These are phyloP conservation scores for Phytophthora vignae DNA, from an alignment of 352 stramenopile genomes.

Conservation along the genomic window DNA sequence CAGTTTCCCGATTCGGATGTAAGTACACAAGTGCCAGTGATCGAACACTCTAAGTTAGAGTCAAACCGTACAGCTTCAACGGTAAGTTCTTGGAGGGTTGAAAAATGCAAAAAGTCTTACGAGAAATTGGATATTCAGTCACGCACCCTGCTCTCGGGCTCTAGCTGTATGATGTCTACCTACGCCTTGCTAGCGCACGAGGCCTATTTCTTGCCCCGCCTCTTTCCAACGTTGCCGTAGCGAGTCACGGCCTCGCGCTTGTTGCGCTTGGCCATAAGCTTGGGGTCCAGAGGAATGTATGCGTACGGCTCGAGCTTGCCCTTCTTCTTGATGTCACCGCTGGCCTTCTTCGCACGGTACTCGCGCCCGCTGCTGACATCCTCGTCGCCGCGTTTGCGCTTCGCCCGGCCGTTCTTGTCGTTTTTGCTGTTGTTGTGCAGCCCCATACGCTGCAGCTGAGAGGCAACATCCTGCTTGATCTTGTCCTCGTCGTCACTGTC, in stretches of 20 bases:
- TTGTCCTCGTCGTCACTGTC: slow-evolving; percentile 80
- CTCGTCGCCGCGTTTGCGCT: slow-evolving; percentile 75
- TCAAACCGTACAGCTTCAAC: no score
- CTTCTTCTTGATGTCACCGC: slow-evolving; percentile 97
- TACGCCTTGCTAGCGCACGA: slow-evolving; percentile 28
- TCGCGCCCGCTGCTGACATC: slow-evolving; percentile 78
- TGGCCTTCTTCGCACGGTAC: slow-evolving; percentile 96
- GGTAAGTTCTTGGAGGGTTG: background rate
- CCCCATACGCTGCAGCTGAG: slow-evolving; percentile 85
- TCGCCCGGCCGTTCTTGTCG: slow-evolving; percentile 35
- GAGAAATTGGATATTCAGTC: slow-evolving; percentile 40
- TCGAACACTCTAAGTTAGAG: no score
- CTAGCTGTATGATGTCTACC: slow-evolving; percentile 41
- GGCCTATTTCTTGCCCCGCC: slow-evolving; percentile 57
- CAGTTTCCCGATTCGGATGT: no score
- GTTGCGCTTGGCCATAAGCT: slow-evolving; percentile 93
- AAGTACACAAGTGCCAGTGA: no score
- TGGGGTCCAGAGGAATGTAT: slow-evolving; percentile 97
- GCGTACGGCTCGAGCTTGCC: slow-evolving; percentile 98
- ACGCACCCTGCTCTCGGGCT: slow-evolving; percentile 28
- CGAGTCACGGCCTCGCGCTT: slow-evolving; percentile 81
- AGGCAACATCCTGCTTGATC: slow-evolving; percentile 86
- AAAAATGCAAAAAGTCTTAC: slow-evolving; percentile 17
- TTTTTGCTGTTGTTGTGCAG: slow-evolving; percentile 54
- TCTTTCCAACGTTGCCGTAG: slow-evolving; percentile 84